A percentile compares a stretch with the other conserved stretches of the same genome.
These are phyloP conservation scores for Aspergillus incahuasiensis DNA, from an alignment of 495 filamentous ascomycete species.

Conservation along the genomic window DNA sequence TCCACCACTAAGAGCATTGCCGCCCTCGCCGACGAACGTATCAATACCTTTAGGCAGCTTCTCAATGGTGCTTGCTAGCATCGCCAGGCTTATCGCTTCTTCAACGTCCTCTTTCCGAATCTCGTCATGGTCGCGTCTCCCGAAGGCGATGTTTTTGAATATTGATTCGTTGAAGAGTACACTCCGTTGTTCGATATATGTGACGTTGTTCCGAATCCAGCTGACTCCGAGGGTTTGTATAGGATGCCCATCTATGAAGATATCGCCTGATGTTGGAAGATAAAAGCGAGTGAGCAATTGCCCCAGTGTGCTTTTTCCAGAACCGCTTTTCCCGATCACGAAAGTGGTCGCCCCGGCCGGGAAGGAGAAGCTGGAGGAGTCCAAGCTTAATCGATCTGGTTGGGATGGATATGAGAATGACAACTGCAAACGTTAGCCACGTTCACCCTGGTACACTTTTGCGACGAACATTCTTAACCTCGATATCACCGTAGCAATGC, in stretches of 20 bases:
- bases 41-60: slow-evolving; percentile 69
- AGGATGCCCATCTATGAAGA: slow-evolving; percentile 62
- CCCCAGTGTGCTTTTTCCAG: slow-evolving; percentile 86
- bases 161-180: slow-evolving; percentile 82
- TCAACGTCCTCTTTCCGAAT: slow-evolving; percentile 53
- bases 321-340: slow-evolving; percentile 81
- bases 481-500: slow-evolving; percentile 60
- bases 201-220: slow-evolving; percentile 78
- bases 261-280: slow-evolving; percentile 56
- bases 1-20: slow-evolving; percentile 75
- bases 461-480: slow-evolving; percentile 57
- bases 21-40: slow-evolving; percentile 66
- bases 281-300: slow-evolving; percentile 80
- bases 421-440: slow-evolving; percentile 36
- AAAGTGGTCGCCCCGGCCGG: slow-evolving; percentile 70
- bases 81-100: slow-evolving; percentile 53
- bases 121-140: slow-evolving; percentile 43
- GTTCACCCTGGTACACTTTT: background rate
- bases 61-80: slow-evolving; percentile 67
- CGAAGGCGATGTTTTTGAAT: slow-evolving; percentile 75
- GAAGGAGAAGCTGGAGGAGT: slow-evolving; percentile 61
- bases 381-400: slow-evolving; percentile 56
- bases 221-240: slow-evolving; percentile 57
- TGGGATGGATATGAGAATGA: slow-evolving; percentile 82
- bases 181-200: slow-evolving; percentile 77